Evolutionary conservation across 441 rosid species (phyloP), one percentile per base, ranked within the genome.

Genomic region (Eutrema salsugineum): DNA sequence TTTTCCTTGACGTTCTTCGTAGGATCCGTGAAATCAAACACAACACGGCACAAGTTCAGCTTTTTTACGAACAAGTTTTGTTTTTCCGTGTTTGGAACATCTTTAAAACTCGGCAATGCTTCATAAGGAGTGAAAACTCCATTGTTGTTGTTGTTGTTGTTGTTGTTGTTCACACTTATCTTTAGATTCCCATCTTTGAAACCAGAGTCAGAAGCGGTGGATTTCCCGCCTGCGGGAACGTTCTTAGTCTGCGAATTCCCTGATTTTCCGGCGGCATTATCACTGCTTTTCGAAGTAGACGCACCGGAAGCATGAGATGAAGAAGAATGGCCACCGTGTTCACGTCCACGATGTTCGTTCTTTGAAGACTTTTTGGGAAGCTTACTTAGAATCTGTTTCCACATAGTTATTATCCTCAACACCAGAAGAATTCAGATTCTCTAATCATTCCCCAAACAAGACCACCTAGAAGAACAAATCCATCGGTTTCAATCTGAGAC

Each of bases 371-470:
- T 90, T 80, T 83, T 82, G 1, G 91, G 96, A 77, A 90, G 96
- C 89, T 86, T 85, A 39, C 89, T 89, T 16, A 90, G 84, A 81
- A 90, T 88, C 80, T 90, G 91, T 77, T 88, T 90, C 80, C 89
- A 84, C 96, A 90, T 88, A 59, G 48, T 83, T 5, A 42, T 77
- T 44, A 3, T 27, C 24, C 68, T 57, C 67, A 63, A 73, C 72
- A 68, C 54, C 10, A 16, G 38, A 82, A 16, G 36, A 81, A 20
- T 36, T 61, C 44, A 75, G 51, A 56, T 69, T 68, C 75, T 62
- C 44, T 35, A 51, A 33, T 50, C 72, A 73, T 65, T 28, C 46
- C 57, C 24, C 11, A 72, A 40, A 14, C 6, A 22, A 47, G 6
- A 60, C 66, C 72, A 60, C 66, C 72, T 66, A 61, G 8, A 67